Evolutionary conservation across 768 basidiomycete species (phyloP).

Genomic region (Naganishia friedmannii): DNA sequence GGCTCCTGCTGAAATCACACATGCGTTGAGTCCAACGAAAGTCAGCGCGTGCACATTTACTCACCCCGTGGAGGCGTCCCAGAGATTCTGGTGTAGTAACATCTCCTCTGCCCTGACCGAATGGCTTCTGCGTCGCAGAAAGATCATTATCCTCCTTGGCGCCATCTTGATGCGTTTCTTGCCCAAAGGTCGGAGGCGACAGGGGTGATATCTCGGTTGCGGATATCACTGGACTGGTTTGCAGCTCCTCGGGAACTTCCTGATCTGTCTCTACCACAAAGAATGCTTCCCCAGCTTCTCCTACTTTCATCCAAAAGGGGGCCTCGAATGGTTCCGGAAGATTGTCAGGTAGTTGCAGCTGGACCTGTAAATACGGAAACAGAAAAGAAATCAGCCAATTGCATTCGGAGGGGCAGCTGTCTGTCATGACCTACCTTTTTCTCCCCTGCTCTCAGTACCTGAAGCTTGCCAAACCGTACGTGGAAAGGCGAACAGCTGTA

Average conservation of each 20-base stretch:
- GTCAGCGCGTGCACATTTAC: background rate
- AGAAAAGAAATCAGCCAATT: background rate
- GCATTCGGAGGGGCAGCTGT: background rate
- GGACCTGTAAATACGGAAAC: constrained; percentile 61
- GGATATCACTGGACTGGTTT: constrained; percentile 81
- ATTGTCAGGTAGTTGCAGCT: constrained; percentile 66
- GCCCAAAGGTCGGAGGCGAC: constrained; percentile 14
- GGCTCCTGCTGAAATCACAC: constrained; percentile 52
- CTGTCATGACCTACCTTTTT: constrained; percentile 65
- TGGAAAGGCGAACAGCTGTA: constrained; percentile 92
- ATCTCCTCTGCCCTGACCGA: constrained; percentile 38
- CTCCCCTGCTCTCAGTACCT: constrained; percentile 86
- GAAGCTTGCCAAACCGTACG: constrained; percentile 95
- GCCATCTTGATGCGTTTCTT: background rate
- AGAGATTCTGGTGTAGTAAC: background rate
- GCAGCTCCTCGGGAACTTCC: constrained; percentile 86
- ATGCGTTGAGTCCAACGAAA: background rate
- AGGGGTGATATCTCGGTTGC: constrained; percentile 41
- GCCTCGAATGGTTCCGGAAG: constrained; percentile 55
- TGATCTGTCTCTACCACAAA: constrained; percentile 96
- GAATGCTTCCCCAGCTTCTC: constrained; percentile 97
- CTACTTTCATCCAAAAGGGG: constrained; percentile 97
- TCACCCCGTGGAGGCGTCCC: background rate
- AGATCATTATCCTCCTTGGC: constrained; percentile 21
- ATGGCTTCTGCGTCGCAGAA: constrained; percentile 43